Percentiles rank a stretch among this genome's conserved stretches.
These are phyloP conservation scores for Cyberlindnera mycetangii DNA, from an alignment of 805 yeast genomes.

Conservation along the genomic window DNA sequence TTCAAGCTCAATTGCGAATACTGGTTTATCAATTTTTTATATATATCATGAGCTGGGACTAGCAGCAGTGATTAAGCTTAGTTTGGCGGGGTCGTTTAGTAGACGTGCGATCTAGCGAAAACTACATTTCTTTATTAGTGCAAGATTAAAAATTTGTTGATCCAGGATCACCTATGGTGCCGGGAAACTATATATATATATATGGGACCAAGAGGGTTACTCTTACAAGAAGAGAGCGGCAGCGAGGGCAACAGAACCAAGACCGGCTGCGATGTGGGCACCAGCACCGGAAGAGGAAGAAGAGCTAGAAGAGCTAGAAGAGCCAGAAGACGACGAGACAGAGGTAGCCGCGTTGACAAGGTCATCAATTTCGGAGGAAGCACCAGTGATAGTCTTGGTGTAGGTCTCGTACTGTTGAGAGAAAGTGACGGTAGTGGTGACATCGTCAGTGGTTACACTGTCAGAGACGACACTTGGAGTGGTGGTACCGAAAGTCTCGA, in stretches of 20 bases:
- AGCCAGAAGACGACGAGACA: not conserved
- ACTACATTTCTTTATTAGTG: too few species aligned
- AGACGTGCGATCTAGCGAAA: too few species aligned
- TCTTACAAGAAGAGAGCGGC: not conserved
- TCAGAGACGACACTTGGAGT: not conserved
- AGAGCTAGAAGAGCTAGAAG: not conserved
- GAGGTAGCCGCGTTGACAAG: not conserved
- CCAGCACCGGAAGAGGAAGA: not conserved
- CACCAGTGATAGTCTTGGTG: conserved; percentile 5
- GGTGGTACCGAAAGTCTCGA: conserved; percentile 1
- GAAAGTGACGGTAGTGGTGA: conserved; percentile 4
- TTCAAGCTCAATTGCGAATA: too few species aligned
- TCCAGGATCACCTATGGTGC: not conserved
- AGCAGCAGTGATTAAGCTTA: too few species aligned
- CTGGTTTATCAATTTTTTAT: too few species aligned
- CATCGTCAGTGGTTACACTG: not conserved
- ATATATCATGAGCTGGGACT: too few species aligned
- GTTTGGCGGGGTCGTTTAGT: too few species aligned
- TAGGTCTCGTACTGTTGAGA: conserved; percentile 4
- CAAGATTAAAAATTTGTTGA: too few species aligned
- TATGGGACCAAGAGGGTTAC: not conserved
- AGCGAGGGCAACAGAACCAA: not conserved
- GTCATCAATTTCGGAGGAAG: not conserved
- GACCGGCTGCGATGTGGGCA: not conserved
- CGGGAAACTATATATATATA: not conserved